Base-by-base conservation (phyloP, 768 basidiomycete genomes). In the Neoboletus magnificus region DNA sequence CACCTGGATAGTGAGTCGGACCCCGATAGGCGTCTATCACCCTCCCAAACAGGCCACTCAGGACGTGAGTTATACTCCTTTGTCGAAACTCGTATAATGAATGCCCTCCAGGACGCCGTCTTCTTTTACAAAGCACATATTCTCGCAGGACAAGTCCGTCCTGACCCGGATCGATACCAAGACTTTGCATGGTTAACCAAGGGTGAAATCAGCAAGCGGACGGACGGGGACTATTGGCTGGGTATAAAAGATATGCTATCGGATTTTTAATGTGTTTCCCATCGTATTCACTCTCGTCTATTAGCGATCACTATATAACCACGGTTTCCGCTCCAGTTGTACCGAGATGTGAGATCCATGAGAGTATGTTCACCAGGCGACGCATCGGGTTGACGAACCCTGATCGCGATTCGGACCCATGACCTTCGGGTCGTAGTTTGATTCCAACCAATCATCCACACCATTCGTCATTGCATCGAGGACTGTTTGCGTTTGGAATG, bases 111-210 rank as follows among this genome's bases (percentile, higher is more conserved):
- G 94, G 79, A 76, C 50, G 75, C 81, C 40, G 76, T 89, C 20
- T 99, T 98, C 76, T 91, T 97, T 77, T 90, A 90, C 77, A 97
- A 97, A 69, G 91, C 84, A 20, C 94, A 97, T 66, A 91, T 98
- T 50, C 79, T 98, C 65, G 86, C 91, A 2, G 96, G 96, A 18
- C 90, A 94, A 70, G 87, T 86, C 32, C 77, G 75, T 20, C 84
- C 87, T 18, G 69, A 81, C 32, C 67, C 76, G n/a, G 71, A 78
- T 59, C 68, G 73, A 22, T 75, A 89, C 57, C 74, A 77, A 48
- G 90, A 91, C 64, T 95, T 91, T 74, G 94, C 92, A 8, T 98
- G 95, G 95, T 76, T 98, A 57, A 96, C 93, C 48, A 93, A 93
- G 73, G 80, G 92, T 68, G 96, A 99, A 76, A 85, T 98, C 43